Evolutionary conservation across 805 yeast genomes (phyloP), one percentile per base, ranked within the genome.

Genomic region (Lachancea fermentati): DNA sequence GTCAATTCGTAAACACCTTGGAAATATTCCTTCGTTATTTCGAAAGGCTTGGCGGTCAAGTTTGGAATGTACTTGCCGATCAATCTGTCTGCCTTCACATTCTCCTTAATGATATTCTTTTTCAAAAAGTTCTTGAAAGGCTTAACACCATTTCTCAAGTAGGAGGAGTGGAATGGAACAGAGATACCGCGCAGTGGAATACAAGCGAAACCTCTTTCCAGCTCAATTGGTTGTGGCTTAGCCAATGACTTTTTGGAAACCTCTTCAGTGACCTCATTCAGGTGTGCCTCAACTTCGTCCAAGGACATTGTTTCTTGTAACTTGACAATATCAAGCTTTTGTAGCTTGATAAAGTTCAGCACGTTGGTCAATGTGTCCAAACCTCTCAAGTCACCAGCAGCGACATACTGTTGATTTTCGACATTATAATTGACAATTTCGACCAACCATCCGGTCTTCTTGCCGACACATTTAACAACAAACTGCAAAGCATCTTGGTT

Each of bases 141-240:
- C 70, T 89, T 91, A 45, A 93, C 99, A 70, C 99, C 99, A 43
- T 93, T 85, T 76, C 91, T 84, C 72, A 93, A 76, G 72, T 94
- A 93, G n/a, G 96, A 82, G 19, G 97, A 88, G 71, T 93, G 99
- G 97, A 93, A 93, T 48, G 99, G 99, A 63, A 93, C 99, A n/a
- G 96, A 87, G 52, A 93, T 93, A 56, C 98, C 98, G 75, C 84
- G 88, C 67, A 93, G 78, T 65, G 99, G 99, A 57, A 93, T 93
- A 58, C 93, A 91, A 31, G 99, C 97, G 56, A 86, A 91, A 18
- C 99, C 99, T 72, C 98, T 84, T 71, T 93, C 94, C 60, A 94
- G 75, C 42, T 88, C 95, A 63, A 93, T 86, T 55, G 98, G 98
- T 72, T 91, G 97, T 39, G 94, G 88, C 71, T 93, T 93, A 44